Conservation (phyloP, 768 basidiomycete species). For the Fibroporia radiculosa region DNA sequence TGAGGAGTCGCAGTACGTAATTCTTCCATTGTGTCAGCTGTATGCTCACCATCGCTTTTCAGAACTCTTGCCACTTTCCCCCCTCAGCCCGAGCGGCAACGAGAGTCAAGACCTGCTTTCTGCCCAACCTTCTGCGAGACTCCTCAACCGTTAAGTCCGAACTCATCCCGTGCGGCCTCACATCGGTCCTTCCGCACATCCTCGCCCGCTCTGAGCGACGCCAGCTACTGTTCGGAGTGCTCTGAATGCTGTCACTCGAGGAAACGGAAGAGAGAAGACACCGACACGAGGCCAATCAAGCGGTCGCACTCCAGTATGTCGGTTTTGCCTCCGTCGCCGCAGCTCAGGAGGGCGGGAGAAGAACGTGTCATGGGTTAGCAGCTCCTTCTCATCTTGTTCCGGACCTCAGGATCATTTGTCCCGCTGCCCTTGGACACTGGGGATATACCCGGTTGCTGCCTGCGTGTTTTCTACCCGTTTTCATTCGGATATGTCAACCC, state of each 20-base stretch:
- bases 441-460: too few relatives aligned
- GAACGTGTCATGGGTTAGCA: not conserved
- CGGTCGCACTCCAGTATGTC: not conserved
- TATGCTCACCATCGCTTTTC: slow-evolving; percentile 5
- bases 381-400: too few relatives aligned
- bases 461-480: too few relatives aligned
- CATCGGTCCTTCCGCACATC: slow-evolving; percentile 14
- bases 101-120: slow-evolving; percentile 7
- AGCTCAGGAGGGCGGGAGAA: not conserved
- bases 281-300: not conserved
- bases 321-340: not conserved
- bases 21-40: not conserved
- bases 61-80: slow-evolving; percentile 6
- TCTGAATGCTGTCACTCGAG: slow-evolving; percentile 11
- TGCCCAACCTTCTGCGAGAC: slow-evolving; percentile 2
- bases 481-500: too few relatives aligned
- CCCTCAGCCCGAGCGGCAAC: slow-evolving; percentile 1
- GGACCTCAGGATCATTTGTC: too few relatives aligned
- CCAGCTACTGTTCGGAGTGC: slow-evolving; percentile 22
- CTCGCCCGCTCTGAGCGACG: slow-evolving; percentile 17
- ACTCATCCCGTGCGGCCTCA: slow-evolving; percentile 7
- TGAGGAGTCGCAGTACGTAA: slow-evolving; percentile 17
- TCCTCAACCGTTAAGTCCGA: slow-evolving; percentile 8
- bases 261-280: slow-evolving; percentile 3
- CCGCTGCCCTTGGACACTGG: too few relatives aligned